Base-by-base conservation (phyloP, 306 rosid genomes). In the Elaeagnus macrophylla region DNA sequence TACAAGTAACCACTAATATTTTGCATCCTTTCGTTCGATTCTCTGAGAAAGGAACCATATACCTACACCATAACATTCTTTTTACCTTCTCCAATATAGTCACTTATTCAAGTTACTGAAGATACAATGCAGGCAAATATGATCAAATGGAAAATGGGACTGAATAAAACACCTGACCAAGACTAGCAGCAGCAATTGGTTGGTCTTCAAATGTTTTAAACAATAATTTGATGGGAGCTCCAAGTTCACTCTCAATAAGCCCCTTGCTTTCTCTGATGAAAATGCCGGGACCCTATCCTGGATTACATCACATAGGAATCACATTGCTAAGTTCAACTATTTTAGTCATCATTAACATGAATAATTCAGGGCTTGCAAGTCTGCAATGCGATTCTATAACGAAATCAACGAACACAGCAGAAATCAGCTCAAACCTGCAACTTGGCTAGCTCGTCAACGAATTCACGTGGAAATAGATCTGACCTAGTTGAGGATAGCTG, bases 131-230 rank as follows among this genome's bases (percentile, higher is more conserved):
- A 41, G 3, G 18, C 32, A 64, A 12, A 53, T 25, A 57, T 5
- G 48, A 9, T 32, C 37, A 48, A 37, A 56, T 40, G 52, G 15
- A 32, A 47, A 8, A 9, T 35, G 32, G 63, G 46, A 8, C 54
- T 51, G 61, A 60, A 43, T 48, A 14, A 62, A 75, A 66, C 68
- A 87, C 95, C 94, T 89, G 97, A 70, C 97, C 95, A 65, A 89
- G 95, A 73, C 97, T 89, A 49, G 97, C 95, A 53, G 97, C 97
- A 59, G 97, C 95, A 57, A 85, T 89, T 38, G 97, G 95, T 47
- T 43, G 82, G 63, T 89, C 94, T 73, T 85, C 95, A 43, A 85
- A 89, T 77, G 80, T 94, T 72, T 81, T 85, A 65, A 78, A 89
- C 73, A 85, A 60, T 12, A 78, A 37, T 32, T 75, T 64, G 13